Evolutionary conservation across 1,284 basidiomycete genomes (phyloP).

Genomic region (Apiotrichum siamense): DNA sequence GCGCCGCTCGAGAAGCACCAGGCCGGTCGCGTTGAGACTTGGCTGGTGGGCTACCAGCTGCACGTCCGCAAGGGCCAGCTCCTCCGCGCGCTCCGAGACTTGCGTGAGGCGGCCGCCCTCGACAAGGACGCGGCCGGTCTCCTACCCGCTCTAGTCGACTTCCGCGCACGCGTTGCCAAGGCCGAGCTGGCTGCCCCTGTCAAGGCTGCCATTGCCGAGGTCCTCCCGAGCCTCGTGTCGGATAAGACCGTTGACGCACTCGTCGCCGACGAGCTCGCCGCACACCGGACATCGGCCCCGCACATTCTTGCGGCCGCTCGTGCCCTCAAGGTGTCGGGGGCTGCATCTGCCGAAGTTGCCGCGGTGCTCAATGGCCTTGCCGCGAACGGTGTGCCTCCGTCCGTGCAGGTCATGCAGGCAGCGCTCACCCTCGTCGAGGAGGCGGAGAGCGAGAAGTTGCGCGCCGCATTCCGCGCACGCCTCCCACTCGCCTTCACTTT

Average conservation of each 20-base stretch:
- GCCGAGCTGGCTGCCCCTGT: slow-evolving; percentile 42
- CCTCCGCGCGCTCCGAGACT: slow-evolving; percentile 67
- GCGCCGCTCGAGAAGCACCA: slow-evolving; percentile 59
- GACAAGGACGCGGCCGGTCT: slow-evolving; percentile 61
- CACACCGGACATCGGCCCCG: slow-evolving; percentile 55
- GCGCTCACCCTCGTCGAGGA: slow-evolving; percentile 56
- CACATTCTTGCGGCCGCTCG: slow-evolving; percentile 62
- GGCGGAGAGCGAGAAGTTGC: slow-evolving; percentile 52
- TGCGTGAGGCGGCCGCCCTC: slow-evolving; percentile 58
- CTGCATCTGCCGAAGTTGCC: slow-evolving; percentile 50
- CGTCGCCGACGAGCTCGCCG: slow-evolving; percentile 60
- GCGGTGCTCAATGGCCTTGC: slow-evolving; percentile 56
- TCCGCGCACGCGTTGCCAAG: slow-evolving; percentile 52
- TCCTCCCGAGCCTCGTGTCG: slow-evolving; percentile 56
- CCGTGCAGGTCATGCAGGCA: slow-evolving; percentile 55
- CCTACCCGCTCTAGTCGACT: slow-evolving; percentile 64
- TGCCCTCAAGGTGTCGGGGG: slow-evolving; percentile 49
- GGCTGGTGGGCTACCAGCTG: slow-evolving; percentile 74
- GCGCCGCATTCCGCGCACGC: slow-evolving; percentile 20
- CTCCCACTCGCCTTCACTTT: slow-evolving; percentile 47
- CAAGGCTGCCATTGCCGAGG: slow-evolving; percentile 30
- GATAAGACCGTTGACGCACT: slow-evolving; percentile 51
- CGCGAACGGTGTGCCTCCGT: slow-evolving; percentile 59
- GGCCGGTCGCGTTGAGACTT: slow-evolving; percentile 59
- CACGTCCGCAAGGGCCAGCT: slow-evolving; percentile 71